phyloP scores from a whole-genome alignment of 305 asterid genomes.

The Caryopteris hybrid region DNA sequence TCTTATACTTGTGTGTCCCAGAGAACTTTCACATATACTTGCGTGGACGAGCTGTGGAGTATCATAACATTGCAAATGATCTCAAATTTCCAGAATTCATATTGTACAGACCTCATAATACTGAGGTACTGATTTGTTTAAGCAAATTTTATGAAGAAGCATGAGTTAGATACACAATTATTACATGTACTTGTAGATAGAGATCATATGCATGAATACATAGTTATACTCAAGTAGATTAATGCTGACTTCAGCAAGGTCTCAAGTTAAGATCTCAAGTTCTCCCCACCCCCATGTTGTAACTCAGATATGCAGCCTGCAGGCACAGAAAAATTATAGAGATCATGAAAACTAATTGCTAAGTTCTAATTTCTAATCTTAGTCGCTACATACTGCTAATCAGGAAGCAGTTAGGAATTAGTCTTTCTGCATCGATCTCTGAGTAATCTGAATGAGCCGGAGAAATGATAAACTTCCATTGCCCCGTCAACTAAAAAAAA shows the following conservation, averaged over 20 bases:
- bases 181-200: neutral
- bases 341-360: neutral
- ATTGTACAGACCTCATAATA: conserved; percentile 64
- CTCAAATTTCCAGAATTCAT: conserved; percentile 76
- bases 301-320: conserved; percentile 3
- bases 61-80: conserved; percentile 70
- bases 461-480: neutral
- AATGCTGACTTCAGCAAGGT: conserved; percentile 5
- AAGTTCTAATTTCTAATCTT: neutral
- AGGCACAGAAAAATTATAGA: neutral
- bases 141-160: conserved; percentile 9
- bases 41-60: conserved; percentile 65
- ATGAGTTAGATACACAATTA: neutral
- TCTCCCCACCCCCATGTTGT: too few species aligned
- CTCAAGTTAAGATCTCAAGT: too few species aligned
- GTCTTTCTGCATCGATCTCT: neutral
- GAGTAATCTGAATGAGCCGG: neutral
- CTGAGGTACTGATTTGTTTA: conserved; percentile 45
- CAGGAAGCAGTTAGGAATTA: neutral
- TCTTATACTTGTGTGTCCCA: conserved; percentile 65
- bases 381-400: neutral
- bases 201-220: conserved; percentile 5
- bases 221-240: neutral
- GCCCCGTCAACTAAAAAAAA: neutral
- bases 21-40: conserved; percentile 54